phyloP scores from a whole-genome alignment of 306 rosid species.

The Potentilla sterilis region DNA sequence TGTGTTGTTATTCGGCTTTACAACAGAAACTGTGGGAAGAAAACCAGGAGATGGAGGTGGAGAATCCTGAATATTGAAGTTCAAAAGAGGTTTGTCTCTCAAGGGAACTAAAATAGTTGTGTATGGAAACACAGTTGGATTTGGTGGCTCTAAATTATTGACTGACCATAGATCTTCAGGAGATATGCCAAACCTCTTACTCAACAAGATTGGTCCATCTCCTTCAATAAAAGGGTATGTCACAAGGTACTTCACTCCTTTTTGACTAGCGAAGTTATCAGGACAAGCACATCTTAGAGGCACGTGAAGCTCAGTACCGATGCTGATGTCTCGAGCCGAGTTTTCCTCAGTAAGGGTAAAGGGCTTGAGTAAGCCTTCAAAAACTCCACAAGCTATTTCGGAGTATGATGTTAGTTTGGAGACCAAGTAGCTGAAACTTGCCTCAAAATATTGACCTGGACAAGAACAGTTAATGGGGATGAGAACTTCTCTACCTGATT shows the following conservation, averaged over 20 bases:
- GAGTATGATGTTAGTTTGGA: constrained; percentile 26
- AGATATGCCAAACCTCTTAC: constrained; percentile 41
- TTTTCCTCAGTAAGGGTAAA: constrained; percentile 36
- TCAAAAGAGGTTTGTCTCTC: constrained; percentile 9
- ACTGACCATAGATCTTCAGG: constrained; percentile 34
- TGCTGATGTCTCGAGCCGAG: constrained; percentile 18
- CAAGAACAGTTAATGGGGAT: constrained; percentile 55
- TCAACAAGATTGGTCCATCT: constrained; percentile 23
- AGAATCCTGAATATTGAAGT: constrained; percentile 37
- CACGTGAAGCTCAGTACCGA: constrained; percentile 40
- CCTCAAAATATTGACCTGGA: constrained; percentile 38
- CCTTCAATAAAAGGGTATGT: constrained; percentile 53
- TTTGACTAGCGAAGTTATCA: constrained; percentile 22
- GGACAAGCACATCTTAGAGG: constrained; percentile 63
- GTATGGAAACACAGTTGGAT: constrained; percentile 31
- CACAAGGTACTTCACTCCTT: constrained; percentile 45
- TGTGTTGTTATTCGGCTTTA: constrained; percentile 2
- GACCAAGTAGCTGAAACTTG: constrained; percentile 37
- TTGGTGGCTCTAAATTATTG: constrained; percentile 23
- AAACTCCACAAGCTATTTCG: constrained; percentile 50
- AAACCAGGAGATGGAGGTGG: constrained; percentile 53
- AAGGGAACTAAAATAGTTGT: constrained; percentile 55
- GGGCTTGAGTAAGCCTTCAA: constrained; percentile 56
- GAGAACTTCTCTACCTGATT: constrained; percentile 53
- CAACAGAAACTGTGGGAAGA: constrained; percentile 42